Conservation (phyloP, 2,329 filamentous ascomycete species). For the Gyromitra esculenta region DNA sequence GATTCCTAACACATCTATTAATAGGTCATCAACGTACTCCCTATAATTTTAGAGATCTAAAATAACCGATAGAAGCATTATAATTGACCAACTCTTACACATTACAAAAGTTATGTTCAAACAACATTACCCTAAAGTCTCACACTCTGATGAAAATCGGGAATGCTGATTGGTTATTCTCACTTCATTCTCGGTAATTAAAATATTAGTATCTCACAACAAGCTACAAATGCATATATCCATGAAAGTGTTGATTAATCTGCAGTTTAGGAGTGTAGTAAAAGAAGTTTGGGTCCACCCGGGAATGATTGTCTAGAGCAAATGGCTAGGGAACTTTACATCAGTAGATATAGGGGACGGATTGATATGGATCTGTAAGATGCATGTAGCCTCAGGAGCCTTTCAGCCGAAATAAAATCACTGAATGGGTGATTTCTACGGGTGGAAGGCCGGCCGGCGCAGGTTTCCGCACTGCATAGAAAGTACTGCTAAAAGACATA, state of each 20-base stretch:
- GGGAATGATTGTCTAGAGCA: not conserved
- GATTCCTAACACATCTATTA: too few species aligned
- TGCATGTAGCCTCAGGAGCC: not conserved
- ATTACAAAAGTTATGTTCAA: not conserved
- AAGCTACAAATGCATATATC: too few species aligned
- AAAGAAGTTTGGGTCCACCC: not conserved
- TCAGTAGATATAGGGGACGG: not conserved
- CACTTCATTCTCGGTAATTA: not conserved
- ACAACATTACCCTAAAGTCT: not conserved
- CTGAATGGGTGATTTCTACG: not conserved
- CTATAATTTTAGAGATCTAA: not conserved
- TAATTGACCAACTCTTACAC: not conserved
- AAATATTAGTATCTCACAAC: not conserved
- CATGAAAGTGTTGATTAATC: too few species aligned
- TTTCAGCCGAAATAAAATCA: not conserved
- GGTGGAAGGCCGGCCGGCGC: not conserved
- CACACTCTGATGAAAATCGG: not conserved
- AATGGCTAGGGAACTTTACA: not conserved
- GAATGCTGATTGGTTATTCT: not conserved
- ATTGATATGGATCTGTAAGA: not conserved
- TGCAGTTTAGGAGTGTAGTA: not conserved
- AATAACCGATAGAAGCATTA: not conserved
- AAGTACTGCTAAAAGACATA: not conserved
- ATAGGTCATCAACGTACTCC: too few species aligned
- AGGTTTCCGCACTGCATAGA: not conserved